Evolutionary conservation across 805 yeast genomes (phyloP), one percentile per base, ranked within the genome.

Genomic region (Yamadazyma olivae): DNA sequence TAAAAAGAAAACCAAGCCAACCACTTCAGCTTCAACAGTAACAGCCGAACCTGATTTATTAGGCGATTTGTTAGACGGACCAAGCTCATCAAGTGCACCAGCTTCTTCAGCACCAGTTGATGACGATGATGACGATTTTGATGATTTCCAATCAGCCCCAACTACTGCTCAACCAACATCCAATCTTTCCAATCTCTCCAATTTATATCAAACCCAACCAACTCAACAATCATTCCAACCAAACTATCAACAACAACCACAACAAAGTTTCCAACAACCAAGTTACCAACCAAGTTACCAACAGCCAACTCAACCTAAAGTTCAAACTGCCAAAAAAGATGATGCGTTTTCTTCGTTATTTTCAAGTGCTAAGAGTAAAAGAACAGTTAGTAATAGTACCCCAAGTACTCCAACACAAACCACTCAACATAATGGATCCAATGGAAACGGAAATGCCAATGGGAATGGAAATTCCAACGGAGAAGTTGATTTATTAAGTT

Each of bases 301-400:
- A 23, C 35, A 35, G 15, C 39, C 39, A 30, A 49, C 18, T 64
- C 56, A 72, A n/a, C 7, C 30, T 6, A 53, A 71, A 4, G 67
- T 67, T 4, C 59, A 64, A n/a, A 49, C 70, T 8, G 61, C 63
- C 39, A 59, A 69, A 4, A 67, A 64, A 36, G 68, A 65, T 40
- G 93, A 84, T 52, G 83, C 90, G 0, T 84, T 84, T 58, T 81
- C 90, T 17, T 78, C 84, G 3, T 64, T 84, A 44, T 79, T 84
- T 49, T 66, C 76, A 6, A 60, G 77, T 18, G 95, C 95, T 5
- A 79, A 83, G 51, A 60, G 79, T 33, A 59, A 64, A 46, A 41
- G 55, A 21, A 30, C 51, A 16, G 45, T 57, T 10, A 27, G 51
- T 20, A 38, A 48, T 15, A 26, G 53, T 22, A 14, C 33, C 40